phyloP scores from a whole-genome alignment of 495 filamentous ascomycete genomes.

The Hypoxylon cercidicola region DNA sequence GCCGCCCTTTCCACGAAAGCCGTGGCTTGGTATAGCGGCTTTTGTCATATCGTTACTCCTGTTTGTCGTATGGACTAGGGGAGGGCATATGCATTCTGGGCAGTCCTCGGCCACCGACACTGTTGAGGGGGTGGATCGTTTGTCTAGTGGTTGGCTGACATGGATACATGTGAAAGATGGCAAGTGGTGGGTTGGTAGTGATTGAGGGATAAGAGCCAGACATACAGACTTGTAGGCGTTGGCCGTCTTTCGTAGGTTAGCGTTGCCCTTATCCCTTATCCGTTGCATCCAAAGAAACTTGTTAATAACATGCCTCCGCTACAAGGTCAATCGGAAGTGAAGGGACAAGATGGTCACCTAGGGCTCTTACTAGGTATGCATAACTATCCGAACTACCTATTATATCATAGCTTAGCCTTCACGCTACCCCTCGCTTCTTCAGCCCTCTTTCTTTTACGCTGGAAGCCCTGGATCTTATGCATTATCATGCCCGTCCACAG shows the following conservation, averaged over 20 bases:
- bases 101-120: not conserved
- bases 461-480: conserved; percentile 44
- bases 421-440: conserved; percentile 35
- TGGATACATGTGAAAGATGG: conserved; percentile 22
- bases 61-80: not conserved
- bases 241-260: conserved; percentile 3
- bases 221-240: not conserved
- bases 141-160: conserved; percentile 23
- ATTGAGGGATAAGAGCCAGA: not conserved
- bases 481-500: conserved; percentile 49
- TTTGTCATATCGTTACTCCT: conserved; percentile 9
- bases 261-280: not conserved
- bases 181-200: conserved; percentile 12
- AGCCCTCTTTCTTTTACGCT: conserved; percentile 43
- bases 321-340: not conserved
- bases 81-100: not conserved
- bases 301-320: conserved; percentile 6
- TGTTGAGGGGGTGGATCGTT: not conserved
- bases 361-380: not conserved
- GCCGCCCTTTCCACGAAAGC: conserved; percentile 1
- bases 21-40: conserved; percentile 12
- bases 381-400: not conserved
- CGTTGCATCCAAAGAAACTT: not conserved
- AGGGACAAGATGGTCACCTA: no score
- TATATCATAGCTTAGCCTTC: conserved; percentile 47